These are phyloP conservation scores for Diaporthe caulivora DNA, from an alignment of 2,329 filamentous ascomycete genomes.

Conservation along the genomic window DNA sequence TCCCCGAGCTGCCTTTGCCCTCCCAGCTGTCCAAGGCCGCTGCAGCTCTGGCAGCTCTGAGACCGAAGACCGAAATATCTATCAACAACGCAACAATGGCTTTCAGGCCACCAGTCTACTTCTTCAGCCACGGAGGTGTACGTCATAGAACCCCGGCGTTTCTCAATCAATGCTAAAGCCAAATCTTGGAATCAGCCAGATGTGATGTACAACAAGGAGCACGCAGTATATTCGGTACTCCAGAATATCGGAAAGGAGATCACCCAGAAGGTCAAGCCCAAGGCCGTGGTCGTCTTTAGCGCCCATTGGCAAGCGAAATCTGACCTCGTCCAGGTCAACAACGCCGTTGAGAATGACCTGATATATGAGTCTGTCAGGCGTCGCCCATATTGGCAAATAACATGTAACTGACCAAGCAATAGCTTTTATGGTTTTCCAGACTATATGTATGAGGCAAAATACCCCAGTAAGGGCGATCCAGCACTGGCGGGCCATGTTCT, in stretches of 20 bases:
- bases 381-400: no score
- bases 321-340: constrained; percentile 73
- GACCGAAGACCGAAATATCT: neutral
- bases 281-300: constrained; percentile 80
- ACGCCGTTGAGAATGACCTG: constrained; percentile 71
- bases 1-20: constrained; percentile 26
- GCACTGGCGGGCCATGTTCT: constrained; percentile 71
- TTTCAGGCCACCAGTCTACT: constrained; percentile 58
- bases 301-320: constrained; percentile 78
- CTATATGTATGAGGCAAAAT: constrained; percentile 76
- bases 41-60: neutral
- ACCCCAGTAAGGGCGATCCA: constrained; percentile 72
- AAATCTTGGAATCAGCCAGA: constrained; percentile 59
- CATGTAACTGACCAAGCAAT: constrained; percentile 44
- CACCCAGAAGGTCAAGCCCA: constrained; percentile 76
- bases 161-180: neutral
- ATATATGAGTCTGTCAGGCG: constrained; percentile 70
- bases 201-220: constrained; percentile 76
- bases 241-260: constrained; percentile 77
- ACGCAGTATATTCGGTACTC: constrained; percentile 75
- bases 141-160: constrained; percentile 41
- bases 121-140: constrained; percentile 64
- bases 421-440: constrained; percentile 77
- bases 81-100: constrained; percentile 43
- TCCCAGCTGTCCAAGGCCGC: constrained; percentile 20